Evolutionary conservation across 768 basidiomycete genomes (phyloP), one percentile per base, ranked within the genome.

Genomic region (Galerina sulciceps): DNA sequence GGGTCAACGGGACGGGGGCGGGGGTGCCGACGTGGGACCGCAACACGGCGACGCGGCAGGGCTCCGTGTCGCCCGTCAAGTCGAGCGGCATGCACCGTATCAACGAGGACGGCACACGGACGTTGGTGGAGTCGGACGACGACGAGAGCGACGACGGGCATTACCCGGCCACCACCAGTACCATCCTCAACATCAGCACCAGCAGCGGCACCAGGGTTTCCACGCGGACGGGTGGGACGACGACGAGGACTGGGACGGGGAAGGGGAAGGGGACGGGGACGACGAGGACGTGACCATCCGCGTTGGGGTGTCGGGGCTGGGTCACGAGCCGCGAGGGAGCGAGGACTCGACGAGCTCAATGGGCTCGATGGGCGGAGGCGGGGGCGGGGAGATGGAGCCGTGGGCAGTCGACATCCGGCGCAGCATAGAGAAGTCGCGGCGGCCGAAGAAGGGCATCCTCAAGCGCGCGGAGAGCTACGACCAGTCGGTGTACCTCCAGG

Each of bases 361-460:
- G n/a, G n/a, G n/a, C n/a, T n/a, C n/a, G n/a, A n/a, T n/a, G n/a
- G n/a, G n/a, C n/a, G n/a, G 65, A 49, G 47, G 60, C 41, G 50
- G 60, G 53, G 58, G 26, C 60, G 53, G 48, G 38, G 67, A 70
- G 31, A 65, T 72, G 57, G 89, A 91, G 66, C 86, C 90, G 18
- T 94, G 93, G 93, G 92, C 90, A 42, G 78, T 84, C 35, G 81
- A 88, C 61, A 67, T 94, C 58, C 85, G 93, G 65, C 75, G 90
- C 65, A 89, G 89, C 70, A 65, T 89, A 23, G 89, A 96, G 78
- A 77, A 85, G 73, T 75, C 81, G 38, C 77, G 83, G 64, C 67
- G 76, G 62, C 94, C 93, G 3, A 75, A 85, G 26, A 92, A 82
- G 72, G 94, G 96, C 18, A 98, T 99, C 57, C 75, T 99, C 61